Percentiles rank a stretch among this genome's conserved stretches.
Evolutionary conservation across 164 flowering plant species (phyloP).

Genomic region (Dillenia suffruticosa): DNA sequence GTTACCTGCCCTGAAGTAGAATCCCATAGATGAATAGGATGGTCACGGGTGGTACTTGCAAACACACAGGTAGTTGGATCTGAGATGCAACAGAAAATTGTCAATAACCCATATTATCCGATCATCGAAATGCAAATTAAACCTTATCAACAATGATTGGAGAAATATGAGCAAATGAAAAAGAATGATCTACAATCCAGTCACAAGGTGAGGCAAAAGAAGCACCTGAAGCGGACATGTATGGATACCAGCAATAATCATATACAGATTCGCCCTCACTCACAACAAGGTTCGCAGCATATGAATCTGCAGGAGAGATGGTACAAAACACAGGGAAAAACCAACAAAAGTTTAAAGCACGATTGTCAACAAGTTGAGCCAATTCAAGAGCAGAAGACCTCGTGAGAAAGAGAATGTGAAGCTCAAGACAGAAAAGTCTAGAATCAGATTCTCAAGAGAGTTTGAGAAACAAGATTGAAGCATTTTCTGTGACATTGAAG

Average conservation of each 20-base stretch:
- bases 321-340: slow-evolving; percentile 1
- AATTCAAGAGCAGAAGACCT: too few relatives aligned
- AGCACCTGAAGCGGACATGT: slow-evolving; percentile 89
- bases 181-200: background rate
- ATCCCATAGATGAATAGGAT: slow-evolving; percentile 99
- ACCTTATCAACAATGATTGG: background rate
- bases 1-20: slow-evolving; percentile 78
- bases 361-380: too few relatives aligned
- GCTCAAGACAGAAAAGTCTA: background rate
- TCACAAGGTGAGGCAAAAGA: background rate
- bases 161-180: background rate
- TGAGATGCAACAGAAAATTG: slow-evolving; percentile 21
- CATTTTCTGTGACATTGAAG: too few relatives aligned
- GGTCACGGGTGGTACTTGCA: slow-evolving; percentile 91
- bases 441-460: too few relatives aligned
- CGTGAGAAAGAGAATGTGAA: background rate
- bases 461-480: too few relatives aligned
- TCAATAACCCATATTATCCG: background rate
- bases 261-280: slow-evolving; percentile 87
- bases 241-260: slow-evolving; percentile 97
- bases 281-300: slow-evolving; percentile 53
- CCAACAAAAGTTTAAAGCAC: too few relatives aligned
- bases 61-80: slow-evolving; percentile 84
- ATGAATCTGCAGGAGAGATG: slow-evolving; percentile 63
- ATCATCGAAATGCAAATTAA: background rate